A percentile compares a stretch with the other conserved stretches of the same genome.
Evolutionary conservation across 441 rosid genomes (phyloP).

Genomic region (Erodium texanum): DNA sequence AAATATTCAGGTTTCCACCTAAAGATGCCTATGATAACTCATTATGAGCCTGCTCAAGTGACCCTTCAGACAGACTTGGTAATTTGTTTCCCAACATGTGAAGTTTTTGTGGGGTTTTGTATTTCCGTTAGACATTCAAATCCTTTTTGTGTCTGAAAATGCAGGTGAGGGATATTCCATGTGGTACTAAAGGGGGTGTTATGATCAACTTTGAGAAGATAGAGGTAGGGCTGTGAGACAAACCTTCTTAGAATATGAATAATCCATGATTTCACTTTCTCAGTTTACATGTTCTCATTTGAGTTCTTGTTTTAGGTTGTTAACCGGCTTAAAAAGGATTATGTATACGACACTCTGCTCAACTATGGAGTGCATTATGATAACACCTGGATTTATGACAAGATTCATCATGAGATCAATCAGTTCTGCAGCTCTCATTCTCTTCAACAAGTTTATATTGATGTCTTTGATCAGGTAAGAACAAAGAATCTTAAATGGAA

Average conservation of each 20-base stretch:
- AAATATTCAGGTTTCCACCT: slow-evolving; percentile 59
- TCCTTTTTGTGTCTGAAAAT: slow-evolving; percentile 6
- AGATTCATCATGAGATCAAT: slow-evolving; percentile 95
- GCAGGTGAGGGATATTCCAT: slow-evolving; percentile 88
- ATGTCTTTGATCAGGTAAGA: slow-evolving; percentile 83
- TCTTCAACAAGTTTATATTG: slow-evolving; percentile 92
- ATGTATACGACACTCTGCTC: slow-evolving; percentile 64
- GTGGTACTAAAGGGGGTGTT: slow-evolving; percentile 96
- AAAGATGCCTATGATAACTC: slow-evolving; percentile 70
- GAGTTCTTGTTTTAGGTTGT: slow-evolving; percentile 49
- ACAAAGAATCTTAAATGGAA: not conserved
- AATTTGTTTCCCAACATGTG: slow-evolving; percentile 8
- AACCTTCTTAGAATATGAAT: not conserved
- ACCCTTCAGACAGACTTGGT: slow-evolving; percentile 89
- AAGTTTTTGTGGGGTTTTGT: slow-evolving; percentile 9
- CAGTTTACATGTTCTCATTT: slow-evolving; percentile 12
- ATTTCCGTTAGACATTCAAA: slow-evolving; percentile 1
- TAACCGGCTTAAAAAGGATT: slow-evolving; percentile 66
- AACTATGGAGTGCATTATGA: slow-evolving; percentile 83
- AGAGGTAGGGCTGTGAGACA: slow-evolving; percentile 36
- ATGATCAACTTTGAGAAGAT: slow-evolving; percentile 87
- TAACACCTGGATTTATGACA: slow-evolving; percentile 91
- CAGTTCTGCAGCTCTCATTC: slow-evolving; percentile 90
- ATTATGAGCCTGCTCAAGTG: slow-evolving; percentile 86
- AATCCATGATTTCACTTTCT: slow-evolving; percentile 6